A percentile compares a stretch with the other conserved stretches of the same genome.
phyloP scores from a whole-genome alignment of 2,329 filamentous ascomycete species.

The Fusarium tupiense region DNA sequence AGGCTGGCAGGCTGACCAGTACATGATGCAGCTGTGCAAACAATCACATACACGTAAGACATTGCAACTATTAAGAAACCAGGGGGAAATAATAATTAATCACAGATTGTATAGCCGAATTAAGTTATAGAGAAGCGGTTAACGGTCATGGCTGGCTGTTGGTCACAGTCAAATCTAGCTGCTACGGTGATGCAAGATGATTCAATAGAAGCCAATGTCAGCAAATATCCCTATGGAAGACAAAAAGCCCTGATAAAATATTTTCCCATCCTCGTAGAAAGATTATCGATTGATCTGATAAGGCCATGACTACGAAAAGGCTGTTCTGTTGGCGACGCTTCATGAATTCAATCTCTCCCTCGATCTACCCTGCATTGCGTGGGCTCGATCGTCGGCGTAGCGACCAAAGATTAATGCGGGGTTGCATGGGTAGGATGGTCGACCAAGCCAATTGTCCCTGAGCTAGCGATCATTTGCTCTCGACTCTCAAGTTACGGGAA shows the following conservation, averaged over 20 bases:
- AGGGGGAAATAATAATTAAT: accelerated
- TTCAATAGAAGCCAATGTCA: no score
- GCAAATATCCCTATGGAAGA: no score
- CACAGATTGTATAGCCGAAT: accelerated
- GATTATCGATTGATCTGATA: neutral
- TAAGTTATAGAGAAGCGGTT: no score
- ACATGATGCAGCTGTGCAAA: neutral
- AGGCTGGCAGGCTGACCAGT: neutral
- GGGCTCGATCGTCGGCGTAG: neutral
- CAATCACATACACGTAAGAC: neutral
- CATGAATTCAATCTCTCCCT: neutral
- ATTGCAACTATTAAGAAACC: no score
- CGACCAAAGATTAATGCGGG: neutral
- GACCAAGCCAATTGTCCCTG: neutral
- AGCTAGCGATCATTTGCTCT: neutral
- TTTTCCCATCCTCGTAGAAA: accelerated
- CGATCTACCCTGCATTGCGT: neutral
- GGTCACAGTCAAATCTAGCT: accelerated
- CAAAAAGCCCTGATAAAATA: accelerated
- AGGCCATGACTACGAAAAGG: neutral
- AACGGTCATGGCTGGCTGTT: accelerated
- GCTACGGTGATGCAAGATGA: no score
- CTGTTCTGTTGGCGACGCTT: neutral
- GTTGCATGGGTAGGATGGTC: neutral
- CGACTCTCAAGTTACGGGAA: neutral